Evolutionary conservation across 2,329 filamentous ascomycete species (phyloP).

Genomic region (Talaromyces sp.): DNA sequence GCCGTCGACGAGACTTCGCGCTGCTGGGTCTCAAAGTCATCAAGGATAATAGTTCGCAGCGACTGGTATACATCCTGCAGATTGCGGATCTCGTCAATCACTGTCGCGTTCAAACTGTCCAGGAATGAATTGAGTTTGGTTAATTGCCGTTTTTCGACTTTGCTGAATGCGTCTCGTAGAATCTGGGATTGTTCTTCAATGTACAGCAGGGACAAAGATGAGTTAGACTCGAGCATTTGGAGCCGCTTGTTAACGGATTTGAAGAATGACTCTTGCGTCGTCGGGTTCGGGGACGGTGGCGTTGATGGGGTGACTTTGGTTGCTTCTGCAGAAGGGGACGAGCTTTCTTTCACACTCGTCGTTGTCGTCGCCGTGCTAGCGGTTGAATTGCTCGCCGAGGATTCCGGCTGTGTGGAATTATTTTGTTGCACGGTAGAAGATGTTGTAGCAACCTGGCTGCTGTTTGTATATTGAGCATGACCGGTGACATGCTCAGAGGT

Average conservation of each 20-base stretch:
- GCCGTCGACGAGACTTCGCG: constrained; percentile 78
- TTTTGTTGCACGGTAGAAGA: background rate
- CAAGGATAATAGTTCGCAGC: constrained; percentile 92
- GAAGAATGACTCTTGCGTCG: constrained; percentile 96
- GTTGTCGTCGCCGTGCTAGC: background rate
- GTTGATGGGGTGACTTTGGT: constrained; percentile 21
- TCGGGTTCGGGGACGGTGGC: constrained; percentile 59
- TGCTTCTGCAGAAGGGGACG: constrained; percentile 1
- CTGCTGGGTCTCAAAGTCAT: constrained; percentile 75
- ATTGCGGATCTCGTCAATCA: constrained; percentile 71
- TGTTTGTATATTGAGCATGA: background rate
- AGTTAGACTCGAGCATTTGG: constrained; percentile 85
- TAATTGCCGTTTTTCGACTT: constrained; percentile 81
- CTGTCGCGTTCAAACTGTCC: constrained; percentile 78
- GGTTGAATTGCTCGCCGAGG: background rate
- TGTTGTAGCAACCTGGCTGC: background rate
- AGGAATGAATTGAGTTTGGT: constrained; percentile 78
- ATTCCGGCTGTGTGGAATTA: background rate
- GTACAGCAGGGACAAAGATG: constrained; percentile 87
- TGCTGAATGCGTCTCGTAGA: constrained; percentile 77
- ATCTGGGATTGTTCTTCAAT: constrained; percentile 94
- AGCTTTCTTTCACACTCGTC: background rate
- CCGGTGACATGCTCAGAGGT: background rate
- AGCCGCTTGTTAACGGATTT: constrained; percentile 92
- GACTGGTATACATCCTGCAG: constrained; percentile 86